Evolutionary conservation across 2,329 filamentous ascomycete genomes (phyloP).

Genomic region (Aureobasidium vineae): DNA sequence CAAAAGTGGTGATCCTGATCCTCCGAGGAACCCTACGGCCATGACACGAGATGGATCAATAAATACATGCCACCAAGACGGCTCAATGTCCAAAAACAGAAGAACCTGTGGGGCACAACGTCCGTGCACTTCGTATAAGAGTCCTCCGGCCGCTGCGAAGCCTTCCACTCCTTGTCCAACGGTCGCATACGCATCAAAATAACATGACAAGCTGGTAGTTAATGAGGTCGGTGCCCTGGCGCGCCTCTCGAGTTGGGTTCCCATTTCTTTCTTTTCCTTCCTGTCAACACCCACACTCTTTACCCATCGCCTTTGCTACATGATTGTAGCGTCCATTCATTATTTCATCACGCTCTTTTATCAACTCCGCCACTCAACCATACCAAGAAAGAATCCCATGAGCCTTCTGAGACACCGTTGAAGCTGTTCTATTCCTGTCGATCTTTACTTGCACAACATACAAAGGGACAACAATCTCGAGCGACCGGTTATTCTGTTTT

Average conservation of each 20-base stretch:
- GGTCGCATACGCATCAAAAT: slow-evolving; percentile 14
- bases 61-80: background rate
- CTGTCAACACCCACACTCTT: slow-evolving; percentile 4
- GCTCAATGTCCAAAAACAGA: background rate
- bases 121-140: slow-evolving; percentile 25
- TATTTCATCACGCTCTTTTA: background rate
- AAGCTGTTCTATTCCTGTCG: slow-evolving; percentile 24
- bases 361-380: background rate
- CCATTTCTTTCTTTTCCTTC: background rate
- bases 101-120: slow-evolving; percentile 16
- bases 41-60: slow-evolving; percentile 21
- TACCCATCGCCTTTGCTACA: slow-evolving; percentile 11
- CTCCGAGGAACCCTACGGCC: background rate
- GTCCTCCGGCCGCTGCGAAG: slow-evolving; percentile 7
- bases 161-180: slow-evolving; percentile 23
- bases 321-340: slow-evolving; percentile 17
- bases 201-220: slow-evolving; percentile 11
- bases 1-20: background rate
- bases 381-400: background rate
- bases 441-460: slow-evolving; percentile 4
- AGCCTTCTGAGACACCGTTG: slow-evolving; percentile 22
- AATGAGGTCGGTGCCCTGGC: slow-evolving; percentile 17
- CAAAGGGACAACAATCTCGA: background rate
- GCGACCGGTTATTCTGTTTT: background rate
- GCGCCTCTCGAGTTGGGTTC: background rate